phyloP scores from a whole-genome alignment of 148 eudicot species.

The Limonium bicolor region DNA sequence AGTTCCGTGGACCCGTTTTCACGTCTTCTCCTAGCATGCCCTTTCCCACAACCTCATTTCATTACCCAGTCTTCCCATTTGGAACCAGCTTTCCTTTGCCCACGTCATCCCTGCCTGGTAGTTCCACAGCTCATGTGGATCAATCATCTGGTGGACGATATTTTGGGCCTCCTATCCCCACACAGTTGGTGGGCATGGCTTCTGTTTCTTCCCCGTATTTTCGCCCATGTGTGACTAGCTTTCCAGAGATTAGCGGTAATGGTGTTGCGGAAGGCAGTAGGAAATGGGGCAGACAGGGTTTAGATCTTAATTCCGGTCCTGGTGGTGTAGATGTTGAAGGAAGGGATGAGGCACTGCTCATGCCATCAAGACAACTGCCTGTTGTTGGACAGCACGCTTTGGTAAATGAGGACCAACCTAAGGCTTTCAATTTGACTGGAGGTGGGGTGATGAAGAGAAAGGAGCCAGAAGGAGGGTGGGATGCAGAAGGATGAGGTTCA shows the following conservation, averaged over 20 bases:
- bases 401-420: constrained; percentile 49
- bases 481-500: constrained; percentile 43
- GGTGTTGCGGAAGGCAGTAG: constrained; percentile 24
- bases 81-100: constrained; percentile 47
- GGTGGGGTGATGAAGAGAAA: constrained; percentile 53
- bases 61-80: constrained; percentile 56
- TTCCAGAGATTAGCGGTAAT: constrained; percentile 29
- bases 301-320: constrained; percentile 86
- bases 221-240: constrained; percentile 37
- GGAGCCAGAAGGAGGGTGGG: constrained; percentile 82
- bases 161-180: constrained; percentile 27
- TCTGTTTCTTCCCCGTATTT: constrained; percentile 47
- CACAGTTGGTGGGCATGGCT: constrained; percentile 61
- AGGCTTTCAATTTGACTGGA: constrained; percentile 35
- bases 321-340: constrained; percentile 39
- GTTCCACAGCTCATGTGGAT: constrained; percentile 47
- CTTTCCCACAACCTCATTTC: constrained; percentile 39
- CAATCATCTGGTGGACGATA: constrained; percentile 41
- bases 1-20: constrained; percentile 61
- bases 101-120: constrained; percentile 30
- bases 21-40: constrained; percentile 55
- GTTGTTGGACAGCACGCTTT: constrained; percentile 26
- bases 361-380: constrained; percentile 32
- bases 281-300: constrained; percentile 49
- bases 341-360: constrained; percentile 34